Conservation (phyloP, 2,329 filamentous ascomycete species). For the Pseudomassariella vexata region DNA sequence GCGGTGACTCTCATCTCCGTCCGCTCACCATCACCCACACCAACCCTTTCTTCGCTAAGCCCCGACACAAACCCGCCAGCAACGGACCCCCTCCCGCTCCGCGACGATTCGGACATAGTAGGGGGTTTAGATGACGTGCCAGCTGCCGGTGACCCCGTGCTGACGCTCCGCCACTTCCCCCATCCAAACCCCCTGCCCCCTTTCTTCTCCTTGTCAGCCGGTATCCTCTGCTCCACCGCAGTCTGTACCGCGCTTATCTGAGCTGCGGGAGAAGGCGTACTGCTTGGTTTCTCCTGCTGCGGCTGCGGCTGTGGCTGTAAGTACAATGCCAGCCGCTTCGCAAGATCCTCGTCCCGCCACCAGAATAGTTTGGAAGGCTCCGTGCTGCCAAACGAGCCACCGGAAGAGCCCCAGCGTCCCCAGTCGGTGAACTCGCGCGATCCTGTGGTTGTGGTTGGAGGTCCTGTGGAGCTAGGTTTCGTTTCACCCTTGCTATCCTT, state of each 20-base stretch:
- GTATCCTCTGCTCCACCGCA: slow-evolving; percentile 21
- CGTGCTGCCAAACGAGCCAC: slow-evolving; percentile 6
- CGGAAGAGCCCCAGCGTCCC: slow-evolving; percentile 33
- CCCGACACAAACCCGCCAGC: slow-evolving; percentile 3
- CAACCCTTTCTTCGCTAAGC: neutral
- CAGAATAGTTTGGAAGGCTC: slow-evolving; percentile 25
- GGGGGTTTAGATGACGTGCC: too few relatives aligned
- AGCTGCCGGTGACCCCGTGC: neutral
- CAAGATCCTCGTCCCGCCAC: slow-evolving; percentile 43
- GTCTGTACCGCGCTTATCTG: slow-evolving; percentile 21
- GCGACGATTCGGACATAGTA: too few relatives aligned
- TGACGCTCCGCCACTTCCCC: slow-evolving; percentile 3
- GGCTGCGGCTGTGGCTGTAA: slow-evolving; percentile 30
- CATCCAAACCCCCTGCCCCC: slow-evolving; percentile 24
- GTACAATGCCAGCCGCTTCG: slow-evolving; percentile 35
- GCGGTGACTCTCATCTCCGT: slow-evolving; percentile 35
- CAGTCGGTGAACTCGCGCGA: slow-evolving; percentile 36
- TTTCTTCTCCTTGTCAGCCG: slow-evolving; percentile 26
- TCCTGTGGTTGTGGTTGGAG: slow-evolving; percentile 3
- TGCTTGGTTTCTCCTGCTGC: too few relatives aligned
- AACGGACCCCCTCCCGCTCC: slow-evolving; percentile 1
- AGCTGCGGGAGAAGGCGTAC: slow-evolving; percentile 5
- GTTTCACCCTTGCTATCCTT: neutral
- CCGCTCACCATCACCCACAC: slow-evolving; percentile 14
- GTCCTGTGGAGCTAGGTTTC: slow-evolving; percentile 1